Conservation (phyloP, 2,329 filamentous ascomycete genomes). For the Exophiala aquamarina region DNA sequence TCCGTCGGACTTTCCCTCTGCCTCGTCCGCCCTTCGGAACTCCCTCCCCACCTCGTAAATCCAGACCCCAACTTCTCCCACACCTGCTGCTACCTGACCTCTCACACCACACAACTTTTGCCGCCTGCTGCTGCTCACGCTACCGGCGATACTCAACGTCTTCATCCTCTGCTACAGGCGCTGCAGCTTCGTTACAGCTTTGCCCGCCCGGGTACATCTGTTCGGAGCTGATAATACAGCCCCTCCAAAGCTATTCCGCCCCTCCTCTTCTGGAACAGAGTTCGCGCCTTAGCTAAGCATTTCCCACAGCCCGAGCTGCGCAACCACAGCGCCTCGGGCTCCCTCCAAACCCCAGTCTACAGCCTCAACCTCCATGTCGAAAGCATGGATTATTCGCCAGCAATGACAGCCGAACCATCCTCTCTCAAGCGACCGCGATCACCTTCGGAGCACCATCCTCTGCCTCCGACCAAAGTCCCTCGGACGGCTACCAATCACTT, state of each 20-base stretch:
- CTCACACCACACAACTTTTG: constrained; percentile 7
- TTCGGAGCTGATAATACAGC: constrained; percentile 18
- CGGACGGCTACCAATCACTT: constrained; percentile 58
- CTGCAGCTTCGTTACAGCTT: constrained; percentile 25
- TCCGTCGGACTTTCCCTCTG: too few species aligned
- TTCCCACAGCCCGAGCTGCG: constrained; percentile 18
- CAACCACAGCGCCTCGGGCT: constrained; percentile 22
- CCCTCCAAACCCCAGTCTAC: not conserved
- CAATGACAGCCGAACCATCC: constrained; percentile 37
- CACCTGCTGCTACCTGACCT: constrained; percentile 9
- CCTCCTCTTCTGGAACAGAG: constrained; percentile 2
- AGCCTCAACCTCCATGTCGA: constrained; percentile 12
- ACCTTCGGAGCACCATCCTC: constrained; percentile 40
- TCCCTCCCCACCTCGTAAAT: constrained; percentile 2
- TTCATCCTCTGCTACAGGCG: constrained; percentile 15
- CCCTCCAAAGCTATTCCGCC: constrained; percentile 17
- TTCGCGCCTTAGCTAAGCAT: constrained; percentile 12
- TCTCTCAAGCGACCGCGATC: constrained; percentile 47
- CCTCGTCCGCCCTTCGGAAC: not conserved
- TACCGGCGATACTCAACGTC: not conserved
- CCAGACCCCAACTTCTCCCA: constrained; percentile 3
- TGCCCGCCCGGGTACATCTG: constrained; percentile 16
- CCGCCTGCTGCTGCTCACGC: constrained; percentile 3
- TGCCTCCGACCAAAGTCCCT: constrained; percentile 49
- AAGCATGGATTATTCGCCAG: constrained; percentile 17